Evolutionary conservation across 2,329 filamentous ascomycete species (phyloP).

Genomic region (Pseudogymnoascus sp.): DNA sequence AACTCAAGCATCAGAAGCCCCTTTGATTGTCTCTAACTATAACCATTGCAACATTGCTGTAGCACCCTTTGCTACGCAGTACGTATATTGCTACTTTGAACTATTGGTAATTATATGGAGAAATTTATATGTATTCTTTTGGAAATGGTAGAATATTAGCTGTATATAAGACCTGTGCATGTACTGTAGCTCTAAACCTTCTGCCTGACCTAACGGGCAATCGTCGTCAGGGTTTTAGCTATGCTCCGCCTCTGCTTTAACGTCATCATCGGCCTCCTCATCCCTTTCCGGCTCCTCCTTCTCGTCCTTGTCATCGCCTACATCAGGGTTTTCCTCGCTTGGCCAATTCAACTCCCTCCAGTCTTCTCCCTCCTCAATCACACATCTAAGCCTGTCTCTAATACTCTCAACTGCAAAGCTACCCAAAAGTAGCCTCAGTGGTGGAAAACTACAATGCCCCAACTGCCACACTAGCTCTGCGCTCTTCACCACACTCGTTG

Average conservation of each 20-base stretch:
- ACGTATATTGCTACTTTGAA: background rate
- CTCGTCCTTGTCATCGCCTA: conserved; percentile 5
- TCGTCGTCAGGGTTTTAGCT: background rate
- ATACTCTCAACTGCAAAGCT: conserved; percentile 96
- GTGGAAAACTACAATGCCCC: conserved; percentile 90
- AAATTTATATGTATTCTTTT: background rate
- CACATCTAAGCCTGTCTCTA: conserved; percentile 76
- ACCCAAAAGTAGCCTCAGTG: conserved; percentile 76
- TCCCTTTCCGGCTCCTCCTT: conserved; percentile 10
- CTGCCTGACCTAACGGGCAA: background rate
- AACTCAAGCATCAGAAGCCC: background rate
- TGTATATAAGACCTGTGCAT: background rate
- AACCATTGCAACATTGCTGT: background rate
- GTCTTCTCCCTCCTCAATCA: conserved; percentile 91
- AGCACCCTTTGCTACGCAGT: background rate
- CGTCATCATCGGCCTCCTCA: background rate
- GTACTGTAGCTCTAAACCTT: background rate
- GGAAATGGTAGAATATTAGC: background rate
- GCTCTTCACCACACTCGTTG: conserved; percentile 85
- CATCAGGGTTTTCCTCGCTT: conserved; percentile 9
- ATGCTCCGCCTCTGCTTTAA: background rate
- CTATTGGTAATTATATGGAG: background rate
- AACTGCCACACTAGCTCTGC: conserved; percentile 92
- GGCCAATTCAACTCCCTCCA: conserved; percentile 75
- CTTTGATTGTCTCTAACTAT: background rate